Conservation (phyloP, 31 red algal genomes). For the Asparagopsis taxiformis region DNA sequence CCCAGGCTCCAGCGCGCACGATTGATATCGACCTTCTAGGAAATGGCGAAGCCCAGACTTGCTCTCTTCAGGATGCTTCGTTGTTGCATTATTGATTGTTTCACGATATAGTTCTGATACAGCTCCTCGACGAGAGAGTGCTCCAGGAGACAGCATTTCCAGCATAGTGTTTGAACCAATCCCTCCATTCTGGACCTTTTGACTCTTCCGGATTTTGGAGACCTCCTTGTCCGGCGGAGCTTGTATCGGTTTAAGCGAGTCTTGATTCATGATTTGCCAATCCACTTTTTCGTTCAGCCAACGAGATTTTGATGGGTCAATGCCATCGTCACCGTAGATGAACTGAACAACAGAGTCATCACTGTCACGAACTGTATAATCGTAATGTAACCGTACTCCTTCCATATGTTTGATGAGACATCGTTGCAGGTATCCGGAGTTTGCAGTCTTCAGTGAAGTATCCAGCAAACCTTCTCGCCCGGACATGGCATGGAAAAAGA, state of each 20-base stretch:
- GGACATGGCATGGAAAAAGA: slow-evolving; percentile 99
- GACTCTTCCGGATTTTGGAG: not conserved
- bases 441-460: slow-evolving; percentile 96
- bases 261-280: slow-evolving; percentile 67
- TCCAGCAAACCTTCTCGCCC: slow-evolving; percentile 97
- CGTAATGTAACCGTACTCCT: slow-evolving; percentile 81
- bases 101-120: slow-evolving; percentile 46
- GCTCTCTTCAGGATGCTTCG: not conserved
- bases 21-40: slow-evolving; percentile 63
- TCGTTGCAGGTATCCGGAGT: slow-evolving; percentile 97
- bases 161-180: slow-evolving; percentile 7
- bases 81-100: slow-evolving; percentile 16
- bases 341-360: slow-evolving; percentile 90
- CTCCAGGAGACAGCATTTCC: slow-evolving; percentile 35
- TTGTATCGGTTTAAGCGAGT: slow-evolving; percentile 13
- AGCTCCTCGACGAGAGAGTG: slow-evolving; percentile 18
- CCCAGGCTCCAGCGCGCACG: slow-evolving; percentile 62
- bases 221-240: not conserved
- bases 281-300: slow-evolving; percentile 77
- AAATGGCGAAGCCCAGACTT: slow-evolving; percentile 22
- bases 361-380: slow-evolving; percentile 87
- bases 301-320: slow-evolving; percentile 84
- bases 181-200: not conserved
- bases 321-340: slow-evolving; percentile 97
- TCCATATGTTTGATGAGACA: slow-evolving; percentile 96